These are phyloP conservation scores for Metschnikowia drakensbergensis DNA, from an alignment of 805 yeast species.

Conservation along the genomic window DNA sequence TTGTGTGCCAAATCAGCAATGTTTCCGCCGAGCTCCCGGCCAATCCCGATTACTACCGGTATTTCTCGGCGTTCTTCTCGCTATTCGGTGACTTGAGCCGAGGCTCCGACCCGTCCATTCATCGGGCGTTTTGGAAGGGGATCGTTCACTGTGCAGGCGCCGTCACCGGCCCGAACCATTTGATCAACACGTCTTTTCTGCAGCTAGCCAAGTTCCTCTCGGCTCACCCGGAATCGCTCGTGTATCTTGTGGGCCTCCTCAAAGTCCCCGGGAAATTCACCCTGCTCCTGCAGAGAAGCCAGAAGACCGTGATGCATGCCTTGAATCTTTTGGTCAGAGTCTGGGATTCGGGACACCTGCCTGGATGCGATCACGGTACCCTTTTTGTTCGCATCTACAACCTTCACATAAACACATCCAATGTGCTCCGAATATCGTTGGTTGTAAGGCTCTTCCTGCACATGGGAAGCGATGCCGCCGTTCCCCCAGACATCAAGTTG, in stretches of 20 bases:
- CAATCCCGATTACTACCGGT: conserved; percentile 7
- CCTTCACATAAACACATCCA: conserved; percentile 49
- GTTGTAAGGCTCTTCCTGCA: conserved; percentile 45
- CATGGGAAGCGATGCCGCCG: conserved; percentile 20
- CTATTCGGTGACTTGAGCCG: conserved; percentile 11
- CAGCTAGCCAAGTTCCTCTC: conserved; percentile 15
- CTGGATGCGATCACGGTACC: conserved; percentile 26
- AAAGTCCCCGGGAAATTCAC: conserved; percentile 14
- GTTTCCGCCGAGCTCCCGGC: not conserved
- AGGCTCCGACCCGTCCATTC: not conserved
- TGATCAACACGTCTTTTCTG: conserved; percentile 42
- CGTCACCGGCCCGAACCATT: conserved; percentile 42
- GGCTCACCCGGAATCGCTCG: not conserved
- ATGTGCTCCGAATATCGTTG: conserved; percentile 32
- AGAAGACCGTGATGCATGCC: conserved; percentile 23
- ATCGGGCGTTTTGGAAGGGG: conserved; percentile 50
- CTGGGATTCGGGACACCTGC: conserved; percentile 39
- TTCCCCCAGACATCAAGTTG: not conserved
- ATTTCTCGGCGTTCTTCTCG: conserved; percentile 22
- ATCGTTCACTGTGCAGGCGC: conserved; percentile 55
- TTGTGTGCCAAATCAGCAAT: conserved; percentile 27
- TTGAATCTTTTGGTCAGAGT: conserved; percentile 33
- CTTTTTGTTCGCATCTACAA: conserved; percentile 51
- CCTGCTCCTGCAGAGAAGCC: conserved; percentile 14
- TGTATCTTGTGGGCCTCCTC: conserved; percentile 19